Percentiles rank a stretch among this genome's conserved stretches.
phyloP scores from a whole-genome alignment of 2,329 filamentous ascomycete species.

The Colletotrichum tamarilloi region DNA sequence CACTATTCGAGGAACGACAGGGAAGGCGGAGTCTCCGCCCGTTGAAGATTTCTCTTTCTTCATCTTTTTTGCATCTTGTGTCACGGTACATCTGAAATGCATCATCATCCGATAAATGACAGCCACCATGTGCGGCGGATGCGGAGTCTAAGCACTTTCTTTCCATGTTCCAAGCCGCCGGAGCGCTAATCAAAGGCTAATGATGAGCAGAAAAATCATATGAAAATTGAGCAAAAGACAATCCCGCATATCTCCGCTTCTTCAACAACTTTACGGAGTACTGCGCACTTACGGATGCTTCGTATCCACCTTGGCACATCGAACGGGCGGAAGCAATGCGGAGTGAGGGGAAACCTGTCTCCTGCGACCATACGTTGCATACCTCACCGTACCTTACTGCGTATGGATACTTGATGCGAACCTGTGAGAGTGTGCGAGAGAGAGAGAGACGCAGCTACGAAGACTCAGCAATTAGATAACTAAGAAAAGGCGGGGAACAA shows the following conservation, averaged over 20 bases:
- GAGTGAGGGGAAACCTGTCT: not conserved
- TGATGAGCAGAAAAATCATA: not conserved
- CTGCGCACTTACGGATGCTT: not conserved
- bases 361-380: not conserved
- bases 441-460: not conserved
- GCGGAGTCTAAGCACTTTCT: not conserved
- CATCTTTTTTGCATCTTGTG: not conserved
- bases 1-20: not conserved
- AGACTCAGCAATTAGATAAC: not conserved
- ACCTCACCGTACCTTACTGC: not conserved
- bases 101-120: not conserved
- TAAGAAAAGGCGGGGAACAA: conserved; percentile 15
- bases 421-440: no score
- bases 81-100: not conserved
- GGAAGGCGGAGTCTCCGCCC: conserved; percentile 33
- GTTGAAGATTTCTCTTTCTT: not conserved
- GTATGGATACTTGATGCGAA: no score
- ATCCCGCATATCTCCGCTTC: not conserved
- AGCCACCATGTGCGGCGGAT: conserved; percentile 1
- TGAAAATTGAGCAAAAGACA: not conserved
- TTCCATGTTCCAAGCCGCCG: not conserved
- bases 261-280: not conserved
- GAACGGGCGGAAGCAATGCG: not conserved
- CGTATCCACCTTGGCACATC: not conserved
- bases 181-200: not conserved